phyloP scores from a whole-genome alignment of 139 green algal species.

The Microglena sp. region DNA sequence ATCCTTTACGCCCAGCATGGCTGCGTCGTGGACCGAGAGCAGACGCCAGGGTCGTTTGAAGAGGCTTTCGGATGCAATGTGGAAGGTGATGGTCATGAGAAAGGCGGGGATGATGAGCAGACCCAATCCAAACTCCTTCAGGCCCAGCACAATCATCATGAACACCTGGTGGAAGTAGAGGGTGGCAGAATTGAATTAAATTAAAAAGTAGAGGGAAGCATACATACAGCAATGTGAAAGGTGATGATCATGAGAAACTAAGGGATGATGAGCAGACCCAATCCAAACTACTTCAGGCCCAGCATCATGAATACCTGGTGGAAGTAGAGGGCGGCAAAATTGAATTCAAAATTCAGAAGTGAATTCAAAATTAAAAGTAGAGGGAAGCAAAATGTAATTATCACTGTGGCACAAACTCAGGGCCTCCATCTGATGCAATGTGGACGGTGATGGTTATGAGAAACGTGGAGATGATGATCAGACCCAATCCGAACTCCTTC shows the following conservation, averaged over 20 bases:
- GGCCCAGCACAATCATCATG: constrained; percentile 42
- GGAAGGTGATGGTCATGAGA: constrained; percentile 37
- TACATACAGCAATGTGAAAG: constrained; percentile 32
- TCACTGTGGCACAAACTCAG: too few species aligned
- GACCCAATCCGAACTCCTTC: constrained; percentile 28
- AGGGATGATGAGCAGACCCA: constrained; percentile 25
- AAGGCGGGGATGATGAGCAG: constrained; percentile 32
- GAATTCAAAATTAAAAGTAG: too few species aligned
- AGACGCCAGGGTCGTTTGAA: constrained; percentile 46
- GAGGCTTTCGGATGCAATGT: constrained; percentile 7
- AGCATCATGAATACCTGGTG: constrained; percentile 61
- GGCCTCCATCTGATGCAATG: too few species aligned
- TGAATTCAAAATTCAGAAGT: too few species aligned
- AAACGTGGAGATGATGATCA: constrained; percentile 32
- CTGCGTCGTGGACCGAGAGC: constrained; percentile 47
- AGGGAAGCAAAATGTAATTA: too few species aligned
- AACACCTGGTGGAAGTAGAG: constrained; percentile 58
- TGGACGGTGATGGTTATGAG: constrained; percentile 39
- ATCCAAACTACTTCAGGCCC: constrained; percentile 37
- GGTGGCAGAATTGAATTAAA: too few species aligned
- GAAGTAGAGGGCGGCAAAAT: constrained; percentile 44
- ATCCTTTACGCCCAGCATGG: constrained; percentile 45
- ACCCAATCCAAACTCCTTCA: constrained; percentile 36
- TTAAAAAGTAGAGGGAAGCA: too few species aligned
- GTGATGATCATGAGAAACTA: constrained; percentile 33